Conservation (phyloP, 495 filamentous ascomycete genomes). For the Pseudoneurospora amorphoporcata region DNA sequence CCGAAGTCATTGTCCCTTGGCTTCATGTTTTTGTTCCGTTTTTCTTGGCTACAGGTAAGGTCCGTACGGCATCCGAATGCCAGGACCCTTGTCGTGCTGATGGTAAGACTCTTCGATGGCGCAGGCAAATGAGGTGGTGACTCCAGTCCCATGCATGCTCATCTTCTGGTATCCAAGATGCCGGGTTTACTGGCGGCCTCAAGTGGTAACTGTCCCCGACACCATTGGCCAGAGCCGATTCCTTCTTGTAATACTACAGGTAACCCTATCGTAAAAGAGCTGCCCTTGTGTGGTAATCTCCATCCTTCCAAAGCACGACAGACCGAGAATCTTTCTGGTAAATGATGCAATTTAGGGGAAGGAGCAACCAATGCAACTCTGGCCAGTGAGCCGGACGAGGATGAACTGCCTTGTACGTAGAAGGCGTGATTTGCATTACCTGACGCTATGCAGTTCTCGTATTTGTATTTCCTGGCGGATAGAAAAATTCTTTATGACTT, state of each 20-base stretch:
- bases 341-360: not conserved
- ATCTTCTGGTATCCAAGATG: not conserved
- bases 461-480: not conserved
- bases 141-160: not conserved
- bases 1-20: not conserved
- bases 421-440: not conserved
- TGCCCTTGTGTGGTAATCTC: not conserved
- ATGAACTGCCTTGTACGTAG: not conserved
- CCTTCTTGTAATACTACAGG: not conserved
- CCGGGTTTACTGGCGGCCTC: not conserved
- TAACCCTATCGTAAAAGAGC: not conserved
- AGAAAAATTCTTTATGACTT: not conserved
- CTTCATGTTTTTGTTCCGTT: not conserved
- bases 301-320: not conserved
- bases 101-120: not conserved
- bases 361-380: not conserved
- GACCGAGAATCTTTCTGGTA: not conserved
- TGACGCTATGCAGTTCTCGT: not conserved
- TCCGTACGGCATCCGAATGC: not conserved
- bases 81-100: not conserved
- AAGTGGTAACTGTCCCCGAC: not conserved
- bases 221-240: not conserved
- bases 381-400: not conserved
- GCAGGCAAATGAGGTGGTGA: not conserved
- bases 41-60: not conserved